Evolutionary conservation across 108 stramenopile genomes (phyloP), one percentile per base, ranked within the genome.

Genomic region (Fragilariopsis cylindrus): DNA sequence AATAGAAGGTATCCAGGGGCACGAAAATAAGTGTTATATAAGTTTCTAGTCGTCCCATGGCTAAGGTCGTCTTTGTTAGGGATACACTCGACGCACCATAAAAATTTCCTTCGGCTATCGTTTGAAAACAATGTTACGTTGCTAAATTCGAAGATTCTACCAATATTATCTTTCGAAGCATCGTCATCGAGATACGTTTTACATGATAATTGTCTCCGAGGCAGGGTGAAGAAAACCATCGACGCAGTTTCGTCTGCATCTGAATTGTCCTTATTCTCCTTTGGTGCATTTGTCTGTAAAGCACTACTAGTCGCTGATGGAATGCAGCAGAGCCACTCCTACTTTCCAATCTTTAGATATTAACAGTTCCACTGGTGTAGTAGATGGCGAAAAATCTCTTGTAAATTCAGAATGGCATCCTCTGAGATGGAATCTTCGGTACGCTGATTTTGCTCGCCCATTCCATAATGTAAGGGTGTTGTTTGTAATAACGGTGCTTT

Each of bases 1-100:
- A 91, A 82, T 3, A 89, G 65, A 56, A 91, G 44, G 57, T 86
- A 86, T 49, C 83, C 90, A 45, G 82, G 73, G 21, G 71, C 42
- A 46, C 40, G 45, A 41, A 49, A 46, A 15, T 40, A 63, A 42
- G 13, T 42, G 43, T 41, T 63, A 42, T 42, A 42, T 45, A 9
- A 63, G 7, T 9, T 9, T 41, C 46, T 44, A n/a, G 30, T 11
- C 11, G 3, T 7, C 21, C 19, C 18, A 30, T 30, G 30, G 30
- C 30, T 30, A 30, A 30, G 30, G 30, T 30, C 30, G 30, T 30
- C 30, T 30, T 30, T 30, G 30, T 30, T 30, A 0, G 62, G 62
- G 4, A 63, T 63, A 45, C 15, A 13, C 15, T 45, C 43, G 43
- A 63, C 42, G 45, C 11, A 9, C 43, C n/a, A n/a, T 63, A 45